Evolutionary conservation across 805 yeast species (phyloP).

Genomic region (Brettanomyces sp.): DNA sequence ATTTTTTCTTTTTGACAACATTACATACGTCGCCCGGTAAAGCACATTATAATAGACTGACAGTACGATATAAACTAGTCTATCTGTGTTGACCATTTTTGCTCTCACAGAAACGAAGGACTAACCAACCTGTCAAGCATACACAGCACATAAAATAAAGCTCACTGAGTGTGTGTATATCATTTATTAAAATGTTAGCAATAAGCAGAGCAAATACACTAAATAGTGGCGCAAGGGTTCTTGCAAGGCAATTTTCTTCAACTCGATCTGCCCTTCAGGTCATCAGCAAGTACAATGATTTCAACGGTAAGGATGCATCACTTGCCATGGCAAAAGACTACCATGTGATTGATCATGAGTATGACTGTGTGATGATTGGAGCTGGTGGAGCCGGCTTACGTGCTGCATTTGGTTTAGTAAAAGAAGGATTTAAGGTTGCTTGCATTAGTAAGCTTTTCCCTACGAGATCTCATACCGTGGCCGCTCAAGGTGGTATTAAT

Average conservation of each 20-base stretch:
- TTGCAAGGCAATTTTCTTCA: constrained; percentile 21
- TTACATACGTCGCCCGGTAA: no score
- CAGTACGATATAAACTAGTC: no score
- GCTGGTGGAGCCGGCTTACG: constrained; percentile 99
- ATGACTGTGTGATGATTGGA: constrained; percentile 95
- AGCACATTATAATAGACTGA: no score
- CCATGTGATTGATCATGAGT: constrained; percentile 93
- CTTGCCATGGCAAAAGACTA: constrained; percentile 57
- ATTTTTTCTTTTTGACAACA: no score
- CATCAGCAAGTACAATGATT: constrained; percentile 30
- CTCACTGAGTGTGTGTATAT: no score
- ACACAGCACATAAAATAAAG: no score
- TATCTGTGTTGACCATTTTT: no score
- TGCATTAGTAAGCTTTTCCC: constrained; percentile 96
- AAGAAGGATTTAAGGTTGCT: constrained; percentile 95
- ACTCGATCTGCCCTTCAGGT: constrained; percentile 20
- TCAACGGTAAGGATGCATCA: constrained; percentile 44
- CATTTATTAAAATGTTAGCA: not conserved
- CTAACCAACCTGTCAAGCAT: no score
- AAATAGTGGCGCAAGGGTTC: not conserved
- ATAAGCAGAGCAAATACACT: not conserved
- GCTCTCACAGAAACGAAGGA: no score
- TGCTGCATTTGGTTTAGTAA: constrained; percentile 96
- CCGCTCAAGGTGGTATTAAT: constrained; percentile 99
- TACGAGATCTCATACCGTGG: constrained; percentile 97